A percentile compares a stretch with the other conserved stretches of the same genome.
phyloP scores from a whole-genome alignment of 2,329 filamentous ascomycete genomes.

The Aspergillus sp. region DNA sequence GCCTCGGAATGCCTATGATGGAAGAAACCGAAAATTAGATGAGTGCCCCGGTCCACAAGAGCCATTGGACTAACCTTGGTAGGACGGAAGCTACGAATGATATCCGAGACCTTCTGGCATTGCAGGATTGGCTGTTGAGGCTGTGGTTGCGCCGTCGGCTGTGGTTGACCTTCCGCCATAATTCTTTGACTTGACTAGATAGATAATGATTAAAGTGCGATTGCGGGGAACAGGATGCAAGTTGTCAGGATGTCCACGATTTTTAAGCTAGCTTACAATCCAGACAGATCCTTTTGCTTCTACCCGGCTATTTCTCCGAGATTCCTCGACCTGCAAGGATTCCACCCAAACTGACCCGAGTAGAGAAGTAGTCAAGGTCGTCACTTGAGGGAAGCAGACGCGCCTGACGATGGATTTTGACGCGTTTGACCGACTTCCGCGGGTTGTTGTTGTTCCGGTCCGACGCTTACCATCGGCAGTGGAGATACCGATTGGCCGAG shows the following conservation, averaged over 20 bases:
- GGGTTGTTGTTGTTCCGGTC: constrained; percentile 21
- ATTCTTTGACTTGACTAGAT: constrained; percentile 8
- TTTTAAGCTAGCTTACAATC: neutral
- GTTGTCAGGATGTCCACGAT: neutral
- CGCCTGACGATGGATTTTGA: constrained; percentile 14
- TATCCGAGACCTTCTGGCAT: constrained; percentile 71
- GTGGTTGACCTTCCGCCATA: constrained; percentile 34
- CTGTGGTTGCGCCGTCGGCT: constrained; percentile 24
- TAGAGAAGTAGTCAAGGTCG: neutral
- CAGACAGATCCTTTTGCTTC: neutral
- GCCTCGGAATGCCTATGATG: constrained; percentile 34
- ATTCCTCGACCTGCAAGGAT: neutral
- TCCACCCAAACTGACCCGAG: neutral
- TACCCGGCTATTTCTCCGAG: neutral
- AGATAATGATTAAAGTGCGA: neutral
- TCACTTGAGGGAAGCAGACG: neutral
- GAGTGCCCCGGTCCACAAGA: neutral
- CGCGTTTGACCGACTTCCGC: constrained; percentile 18
- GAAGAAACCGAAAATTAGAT: constrained; percentile 13
- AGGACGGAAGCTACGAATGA: constrained; percentile 76
- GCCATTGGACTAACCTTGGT: constrained; percentile 63
- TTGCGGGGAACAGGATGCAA: constrained; percentile 10
- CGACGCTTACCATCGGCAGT: constrained; percentile 20
- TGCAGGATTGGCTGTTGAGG: constrained; percentile 29
- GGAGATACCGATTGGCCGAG: constrained; percentile 14